Base-by-base conservation (phyloP, 1,139 yeast genomes). In the Wickerhamomyces sp. region DNA sequence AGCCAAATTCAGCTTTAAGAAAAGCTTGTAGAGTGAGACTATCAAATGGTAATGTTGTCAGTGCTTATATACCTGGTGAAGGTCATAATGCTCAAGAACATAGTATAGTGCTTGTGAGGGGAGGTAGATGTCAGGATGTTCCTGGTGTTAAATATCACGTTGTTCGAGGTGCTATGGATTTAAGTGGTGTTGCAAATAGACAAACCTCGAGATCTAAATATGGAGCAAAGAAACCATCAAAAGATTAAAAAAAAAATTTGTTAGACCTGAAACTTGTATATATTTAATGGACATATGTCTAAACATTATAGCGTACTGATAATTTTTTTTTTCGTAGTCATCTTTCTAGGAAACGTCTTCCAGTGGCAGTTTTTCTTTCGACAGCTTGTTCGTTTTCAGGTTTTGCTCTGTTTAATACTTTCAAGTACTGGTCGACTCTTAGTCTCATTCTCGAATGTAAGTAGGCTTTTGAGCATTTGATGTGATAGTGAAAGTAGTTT, bases 61-160 rank as follows among this genome's bases (percentile, higher is more conserved):
- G 95, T 38, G 96, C 97, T 3, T 89, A 90, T 61, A 92, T 94
- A 44, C 97, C 97, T 12, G 99, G 99, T 42, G 97, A 92, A 60
- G 98, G 99, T 19, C 98, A 94, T 64, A 92, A 92, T 58, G 92
- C 95, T 31, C 97, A 92, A 67, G 99, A 94, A 65, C 99, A 94
- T 67, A 88, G 95, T 58, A 95, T 92, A 40, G 97, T 94, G 3
- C 77, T 82, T 41, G 95, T 94, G 3, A 78, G 98, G 63, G 99
- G 99, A 20, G 99, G 98, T 15, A 81, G 97, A 73, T 89, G 89
- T 38, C 97, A 90, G 61, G 99, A 94, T 81, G 73, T 92, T 56
- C 98, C 98, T 18, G 99, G 99, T 74, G 97, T 92, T 35, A 90
- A 89, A 61, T 92, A 94, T 64, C 92, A 87, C 64, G 74, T 89